Evolutionary conservation across 1,139 yeast genomes (phyloP), one percentile per base, ranked within the genome.

Genomic region (Zygosaccharomyces sapae): DNA sequence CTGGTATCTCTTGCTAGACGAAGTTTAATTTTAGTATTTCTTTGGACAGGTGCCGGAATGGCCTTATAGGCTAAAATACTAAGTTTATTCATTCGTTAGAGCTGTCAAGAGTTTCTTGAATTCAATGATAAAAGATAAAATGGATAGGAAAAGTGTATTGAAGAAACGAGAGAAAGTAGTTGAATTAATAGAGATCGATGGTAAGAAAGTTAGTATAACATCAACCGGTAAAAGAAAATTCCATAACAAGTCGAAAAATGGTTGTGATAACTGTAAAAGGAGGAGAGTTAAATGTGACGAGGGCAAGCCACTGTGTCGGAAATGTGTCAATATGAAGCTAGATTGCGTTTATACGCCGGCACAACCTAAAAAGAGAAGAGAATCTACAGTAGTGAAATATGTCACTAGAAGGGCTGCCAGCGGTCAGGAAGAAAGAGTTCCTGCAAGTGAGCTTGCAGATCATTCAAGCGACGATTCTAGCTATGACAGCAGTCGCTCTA

Each of bases 201-300:
- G 73, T 3, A 68, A 69, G 48, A 65, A 59, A 36, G 70, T 67
- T 3, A 65, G 69, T 45, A 70, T 67, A 53, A 70, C 71, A 2
- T 67, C 77, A 1, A 72, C 75, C 0, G 80, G 73, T 5, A 71
- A 71, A 53, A 72, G 95, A 48, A 83, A 82, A 62, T 85, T 81
- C 64, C 97, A 90, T 62, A 86, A 82, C 53, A 90, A 90, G 67
- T 86, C 95, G 30, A 75, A 95, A 50, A 79, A 80, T 44, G 97
- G 97, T 0, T 90, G 97, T 66, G 77, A 82, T 38, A 86, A 95
- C 1, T 90, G 97, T 68, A 90, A 90, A 62, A 76, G 79, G 56
- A 76, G 97, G 57, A 72, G 97, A 46, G 96, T 90, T 41, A 90
- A 90, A 63, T 90, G 97, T 71, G 97, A 90, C 65, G 97, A 90